phyloP scores from a whole-genome alignment of 441 rosid species.

The Hura crepitans region DNA sequence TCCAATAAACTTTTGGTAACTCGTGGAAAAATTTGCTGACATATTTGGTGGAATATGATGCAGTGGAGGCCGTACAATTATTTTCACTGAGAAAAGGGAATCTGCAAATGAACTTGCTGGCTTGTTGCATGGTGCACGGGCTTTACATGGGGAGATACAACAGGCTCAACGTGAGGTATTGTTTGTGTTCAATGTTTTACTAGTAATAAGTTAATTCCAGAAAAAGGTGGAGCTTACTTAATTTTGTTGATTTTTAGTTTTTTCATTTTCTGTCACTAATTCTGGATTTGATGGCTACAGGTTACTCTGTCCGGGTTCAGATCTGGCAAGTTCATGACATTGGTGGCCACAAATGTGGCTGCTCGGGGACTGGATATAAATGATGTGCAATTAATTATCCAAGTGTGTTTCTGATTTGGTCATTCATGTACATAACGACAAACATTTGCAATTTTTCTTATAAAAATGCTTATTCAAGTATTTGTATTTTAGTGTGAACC shows the following conservation, averaged over 20 bases:
- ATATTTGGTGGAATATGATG: conserved; percentile 20
- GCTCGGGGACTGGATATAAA: conserved; percentile 94
- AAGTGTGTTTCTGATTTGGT: conserved; percentile 40
- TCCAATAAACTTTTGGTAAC: neutral
- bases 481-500: conserved; percentile 71
- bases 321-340: conserved; percentile 74
- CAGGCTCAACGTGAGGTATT: conserved; percentile 89
- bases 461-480: conserved; percentile 13
- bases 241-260: neutral
- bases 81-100: conserved; percentile 84
- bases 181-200: neutral
- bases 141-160: conserved; percentile 90
- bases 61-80: conserved; percentile 91
- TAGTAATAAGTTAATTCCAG: neutral
- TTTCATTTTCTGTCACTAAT: neutral
- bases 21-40: neutral
- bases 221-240: neutral
- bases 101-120: conserved; percentile 86
- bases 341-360: conserved; percentile 97
- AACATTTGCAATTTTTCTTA: neutral
- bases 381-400: conserved; percentile 92
- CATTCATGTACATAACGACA: neutral
- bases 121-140: conserved; percentile 68
- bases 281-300: conserved; percentile 34
- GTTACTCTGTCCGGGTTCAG: conserved; percentile 84